Base-by-base conservation (phyloP, 768 basidiomycete genomes). In the Naematelia aurantialba region DNA sequence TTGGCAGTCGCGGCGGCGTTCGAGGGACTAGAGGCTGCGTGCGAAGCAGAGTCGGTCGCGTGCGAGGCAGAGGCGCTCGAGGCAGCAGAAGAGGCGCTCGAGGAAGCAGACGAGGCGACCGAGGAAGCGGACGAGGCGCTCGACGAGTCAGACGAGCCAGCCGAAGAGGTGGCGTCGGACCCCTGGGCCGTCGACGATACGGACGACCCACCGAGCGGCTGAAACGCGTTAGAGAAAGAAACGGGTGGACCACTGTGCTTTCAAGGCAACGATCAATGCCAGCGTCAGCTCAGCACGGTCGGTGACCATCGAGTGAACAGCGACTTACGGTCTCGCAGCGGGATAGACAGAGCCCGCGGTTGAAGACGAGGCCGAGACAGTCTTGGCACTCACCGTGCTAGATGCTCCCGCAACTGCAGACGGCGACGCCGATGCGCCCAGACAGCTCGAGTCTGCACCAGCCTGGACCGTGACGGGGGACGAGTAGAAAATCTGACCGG, bases 401-500 rank as follows among this genome's bases (percentile, higher is more conserved):
- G n/a, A n/a, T n/a, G n/a, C n/a, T n/a, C n/a, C n/a, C n/a, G 64
- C 58, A 29, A 56, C 56, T 31, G 59, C 27, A 42, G 56, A 17
- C 22, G 52, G 11, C 4, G 47, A n/a, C n/a, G 52, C 53, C 22
- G 44, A 45, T 26, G 55, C 39, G 45, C 51, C 56, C 25, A 73
- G 24, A 57, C 75, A 76, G 13, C 59, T 52, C 25, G 56, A 60
- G 48, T 56, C 52, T 14, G 61, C 45, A 47, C 77, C 74, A 19
- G 58, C 49, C 56, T 70, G 66, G 63, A 78, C 49, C n/a, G 60
- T 61, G 39, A 61, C 55, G 8, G 45, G 44, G 11, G 56, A 60
- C 0, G 73, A 68, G 61, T 70, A 70, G 34, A 64, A 63, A 51
- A 62, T 70, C 10, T 57, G 50, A 22, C 76, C 77, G 22, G 58